These are phyloP conservation scores for Amauroascus verrucosus DNA, from an alignment of 2,329 filamentous ascomycete species.

Conservation along the genomic window DNA sequence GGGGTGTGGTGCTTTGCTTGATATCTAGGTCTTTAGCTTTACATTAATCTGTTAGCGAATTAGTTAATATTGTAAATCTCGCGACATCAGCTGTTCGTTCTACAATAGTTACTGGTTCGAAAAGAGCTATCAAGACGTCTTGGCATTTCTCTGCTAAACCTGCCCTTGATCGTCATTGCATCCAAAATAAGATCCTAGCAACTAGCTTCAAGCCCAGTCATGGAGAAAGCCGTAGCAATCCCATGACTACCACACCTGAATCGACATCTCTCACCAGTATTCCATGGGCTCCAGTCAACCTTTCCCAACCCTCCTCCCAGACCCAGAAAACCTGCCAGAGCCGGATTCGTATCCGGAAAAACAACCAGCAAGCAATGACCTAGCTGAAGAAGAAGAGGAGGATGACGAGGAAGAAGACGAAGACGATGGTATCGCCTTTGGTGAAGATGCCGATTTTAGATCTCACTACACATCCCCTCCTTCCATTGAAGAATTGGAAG, in stretches of 20 bases:
- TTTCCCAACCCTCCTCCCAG: constrained; percentile 13
- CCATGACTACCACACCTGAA: not conserved
- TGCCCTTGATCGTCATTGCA: not conserved
- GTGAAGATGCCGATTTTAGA: constrained; percentile 37
- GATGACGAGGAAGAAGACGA: constrained; percentile 24
- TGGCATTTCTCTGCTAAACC: not conserved
- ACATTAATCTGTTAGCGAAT: too few species aligned
- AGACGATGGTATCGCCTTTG: constrained; percentile 17
- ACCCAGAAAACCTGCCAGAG: constrained; percentile 4
- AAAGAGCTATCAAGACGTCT: not conserved
- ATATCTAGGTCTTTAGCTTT: too few species aligned
- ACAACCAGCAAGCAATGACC: constrained; percentile 1
- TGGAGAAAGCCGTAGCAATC: not conserved
- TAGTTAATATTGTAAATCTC: too few species aligned
- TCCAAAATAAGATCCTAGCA: not conserved
- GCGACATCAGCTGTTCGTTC: too few species aligned
- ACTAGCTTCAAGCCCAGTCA: not conserved
- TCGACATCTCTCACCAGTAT: not conserved
- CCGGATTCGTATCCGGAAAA: not conserved
- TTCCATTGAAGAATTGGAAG: constrained; percentile 4
- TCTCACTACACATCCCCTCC: constrained; percentile 29
- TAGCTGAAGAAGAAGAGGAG: constrained; percentile 1
- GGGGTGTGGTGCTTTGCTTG: not conserved
- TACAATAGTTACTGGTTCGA: too few species aligned
- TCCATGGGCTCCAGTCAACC: constrained; percentile 12